Conservation (phyloP, 352 stramenopile genomes). For the Phytophthora melonis region DNA sequence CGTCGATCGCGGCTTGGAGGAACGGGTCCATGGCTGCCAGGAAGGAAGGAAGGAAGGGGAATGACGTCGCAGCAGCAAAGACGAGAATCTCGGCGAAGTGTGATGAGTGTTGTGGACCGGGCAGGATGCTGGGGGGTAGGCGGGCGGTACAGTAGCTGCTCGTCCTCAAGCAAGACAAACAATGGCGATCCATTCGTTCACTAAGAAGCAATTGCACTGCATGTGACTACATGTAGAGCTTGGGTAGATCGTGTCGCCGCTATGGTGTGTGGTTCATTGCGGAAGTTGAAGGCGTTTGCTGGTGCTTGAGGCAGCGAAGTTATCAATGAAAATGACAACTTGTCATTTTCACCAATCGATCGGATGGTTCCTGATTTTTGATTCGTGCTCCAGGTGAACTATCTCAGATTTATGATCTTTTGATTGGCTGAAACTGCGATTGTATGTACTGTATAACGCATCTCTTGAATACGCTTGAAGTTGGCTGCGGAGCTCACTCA, state of each 20-base stretch:
- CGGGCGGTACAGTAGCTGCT: too few relatives aligned
- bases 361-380: not conserved
- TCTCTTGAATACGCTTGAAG: not conserved
- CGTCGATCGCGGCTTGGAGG: conserved; percentile 40
- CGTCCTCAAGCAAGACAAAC: too few relatives aligned
- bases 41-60: conserved; percentile 1
- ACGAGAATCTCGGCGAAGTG: not conserved
- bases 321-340: too few relatives aligned
- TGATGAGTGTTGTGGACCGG: conserved; percentile 25
- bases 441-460: not conserved
- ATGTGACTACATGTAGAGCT: too few relatives aligned
- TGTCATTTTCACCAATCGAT: conserved; percentile 3
- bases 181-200: too few relatives aligned
- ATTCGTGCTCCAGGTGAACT: not conserved
- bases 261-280: too few relatives aligned
- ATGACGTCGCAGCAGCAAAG: conserved; percentile 20
- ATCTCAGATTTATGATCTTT: not conserved
- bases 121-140: not conserved
- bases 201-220: too few relatives aligned
- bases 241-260: too few relatives aligned
- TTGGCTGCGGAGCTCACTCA: conserved; percentile 1
- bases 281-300: too few relatives aligned
- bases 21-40: conserved; percentile 36
- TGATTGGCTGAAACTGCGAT: not conserved
- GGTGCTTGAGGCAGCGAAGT: too few relatives aligned